These are phyloP conservation scores for Pelargonium myrrhifolium DNA, from an alignment of 441 rosid species.

Conservation along the genomic window DNA sequence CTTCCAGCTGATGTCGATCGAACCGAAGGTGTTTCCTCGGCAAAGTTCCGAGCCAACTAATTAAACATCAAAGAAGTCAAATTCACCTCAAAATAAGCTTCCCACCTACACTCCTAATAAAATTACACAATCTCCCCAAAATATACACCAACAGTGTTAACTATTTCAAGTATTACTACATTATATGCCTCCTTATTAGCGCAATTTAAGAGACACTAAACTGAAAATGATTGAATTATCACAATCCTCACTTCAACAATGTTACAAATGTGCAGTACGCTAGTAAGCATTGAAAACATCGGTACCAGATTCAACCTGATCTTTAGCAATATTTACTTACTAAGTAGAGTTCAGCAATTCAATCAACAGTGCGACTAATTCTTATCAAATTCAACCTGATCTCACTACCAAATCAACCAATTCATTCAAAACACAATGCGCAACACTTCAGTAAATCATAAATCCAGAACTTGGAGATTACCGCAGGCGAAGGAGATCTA, in stretches of 20 bases:
- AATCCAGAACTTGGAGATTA: slow-evolving; percentile 17
- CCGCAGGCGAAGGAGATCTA: slow-evolving; percentile 77
- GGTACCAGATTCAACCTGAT: not conserved
- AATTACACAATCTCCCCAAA: not conserved
- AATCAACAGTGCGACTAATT: slow-evolving; percentile 1
- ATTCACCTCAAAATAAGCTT: slow-evolving; percentile 14
- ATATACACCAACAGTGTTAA: not conserved
- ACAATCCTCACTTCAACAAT: not conserved
- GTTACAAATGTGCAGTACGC: not conserved
- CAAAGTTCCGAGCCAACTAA: slow-evolving; percentile 39
- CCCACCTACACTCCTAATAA: not conserved
- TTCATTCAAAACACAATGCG: not conserved
- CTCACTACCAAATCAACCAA: not conserved
- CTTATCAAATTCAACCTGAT: not conserved
- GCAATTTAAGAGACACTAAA: not conserved
- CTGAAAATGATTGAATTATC: not conserved
- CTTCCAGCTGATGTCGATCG: slow-evolving; percentile 49
- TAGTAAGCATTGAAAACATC: not conserved
- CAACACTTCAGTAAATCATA: not conserved
- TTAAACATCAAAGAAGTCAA: slow-evolving; percentile 11
- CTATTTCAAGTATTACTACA: not conserved
- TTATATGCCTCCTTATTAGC: not conserved
- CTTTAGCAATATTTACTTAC: not conserved
- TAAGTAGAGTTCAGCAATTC: not conserved
- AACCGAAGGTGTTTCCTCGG: slow-evolving; percentile 28